phyloP scores from a whole-genome alignment of 176 grass and related monocot species.

The Oryza glumipatula region DNA sequence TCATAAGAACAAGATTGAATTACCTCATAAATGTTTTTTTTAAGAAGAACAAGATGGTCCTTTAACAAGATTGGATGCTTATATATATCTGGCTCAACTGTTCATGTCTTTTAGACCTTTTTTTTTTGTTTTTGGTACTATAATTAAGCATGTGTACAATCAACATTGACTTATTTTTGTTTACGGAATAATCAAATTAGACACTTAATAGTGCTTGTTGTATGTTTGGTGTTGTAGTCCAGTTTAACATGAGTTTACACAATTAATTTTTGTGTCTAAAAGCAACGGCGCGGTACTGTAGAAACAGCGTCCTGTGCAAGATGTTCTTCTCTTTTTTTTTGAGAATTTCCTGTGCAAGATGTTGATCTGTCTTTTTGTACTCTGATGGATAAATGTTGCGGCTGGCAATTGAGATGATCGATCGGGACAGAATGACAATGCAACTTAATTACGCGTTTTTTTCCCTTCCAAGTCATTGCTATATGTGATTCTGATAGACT shows the following conservation, averaged over 20 bases:
- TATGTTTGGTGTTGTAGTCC: not conserved
- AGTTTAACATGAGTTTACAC: slow-evolving; percentile 1
- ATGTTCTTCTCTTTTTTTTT: too few relatives aligned
- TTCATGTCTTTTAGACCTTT: not conserved
- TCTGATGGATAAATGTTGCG: slow-evolving; percentile 35
- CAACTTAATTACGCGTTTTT: slow-evolving; percentile 12
- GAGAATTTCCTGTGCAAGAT: slow-evolving; percentile 5
- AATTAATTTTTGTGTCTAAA: slow-evolving; percentile 13
- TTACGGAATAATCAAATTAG: not conserved
- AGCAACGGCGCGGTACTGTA: not conserved
- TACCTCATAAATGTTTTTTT: not conserved
- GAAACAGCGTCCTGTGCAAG: not conserved
- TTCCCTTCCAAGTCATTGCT: not conserved
- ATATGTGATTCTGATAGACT: not conserved
- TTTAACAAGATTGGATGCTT: not conserved
- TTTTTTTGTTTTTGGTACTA: not conserved
- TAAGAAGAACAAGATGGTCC: not conserved
- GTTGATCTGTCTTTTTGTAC: slow-evolving; percentile 22
- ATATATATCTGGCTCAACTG: not conserved
- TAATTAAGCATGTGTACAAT: not conserved
- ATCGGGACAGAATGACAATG: slow-evolving; percentile 15
- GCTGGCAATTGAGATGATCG: slow-evolving; percentile 21
- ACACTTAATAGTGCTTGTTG: not conserved
- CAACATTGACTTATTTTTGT: not conserved
- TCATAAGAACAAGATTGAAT: not conserved